A percentile compares a stretch with the other conserved stretches of the same genome.
These are phyloP conservation scores for Kockovaella imperatae DNA, from an alignment of 768 basidiomycete genomes.

Conservation along the genomic window DNA sequence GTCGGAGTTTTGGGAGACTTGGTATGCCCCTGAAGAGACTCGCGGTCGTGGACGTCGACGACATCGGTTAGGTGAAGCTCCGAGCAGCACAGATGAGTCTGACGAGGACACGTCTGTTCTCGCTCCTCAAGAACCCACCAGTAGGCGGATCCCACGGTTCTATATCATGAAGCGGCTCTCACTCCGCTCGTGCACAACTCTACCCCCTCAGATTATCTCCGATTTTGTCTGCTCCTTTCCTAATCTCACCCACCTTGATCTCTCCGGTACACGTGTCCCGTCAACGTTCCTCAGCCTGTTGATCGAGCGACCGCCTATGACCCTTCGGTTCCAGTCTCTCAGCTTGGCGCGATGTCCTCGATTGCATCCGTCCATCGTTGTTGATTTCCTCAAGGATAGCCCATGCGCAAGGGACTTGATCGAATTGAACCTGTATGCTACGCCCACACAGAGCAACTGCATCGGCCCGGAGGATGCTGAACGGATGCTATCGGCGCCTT, in stretches of 20 bases:
- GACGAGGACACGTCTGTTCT: constrained; percentile 20
- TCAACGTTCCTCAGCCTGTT: constrained; percentile 44
- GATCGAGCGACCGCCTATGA: constrained; percentile 50
- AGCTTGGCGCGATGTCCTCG: constrained; percentile 79
- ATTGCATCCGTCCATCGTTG: constrained; percentile 70
- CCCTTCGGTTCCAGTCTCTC: constrained; percentile 63
- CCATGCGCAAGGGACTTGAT: constrained; percentile 52
- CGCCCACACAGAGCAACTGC: constrained; percentile 56
- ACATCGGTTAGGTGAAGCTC: constrained; percentile 6
- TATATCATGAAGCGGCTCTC: constrained; percentile 34
- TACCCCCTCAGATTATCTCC: constrained; percentile 32
- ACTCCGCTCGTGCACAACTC: constrained; percentile 39
- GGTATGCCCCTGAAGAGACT: constrained; percentile 25
- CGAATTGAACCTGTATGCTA: constrained; percentile 71
- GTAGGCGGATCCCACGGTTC: constrained; percentile 25
- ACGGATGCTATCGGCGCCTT: constrained; percentile 68
- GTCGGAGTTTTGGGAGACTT: constrained; percentile 60
- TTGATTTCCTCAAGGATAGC: constrained; percentile 62
- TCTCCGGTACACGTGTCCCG: constrained; percentile 42
- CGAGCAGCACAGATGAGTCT: constrained; percentile 24
- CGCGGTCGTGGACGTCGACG: constrained; percentile 25
- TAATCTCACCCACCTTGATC: constrained; percentile 44
- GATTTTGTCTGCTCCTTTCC: constrained; percentile 34
- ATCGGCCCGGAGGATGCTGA: constrained; percentile 67
- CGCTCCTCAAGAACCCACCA: too few species aligned